phyloP scores from a whole-genome alignment of 345 rosid species.

The Heritiera fomes region DNA sequence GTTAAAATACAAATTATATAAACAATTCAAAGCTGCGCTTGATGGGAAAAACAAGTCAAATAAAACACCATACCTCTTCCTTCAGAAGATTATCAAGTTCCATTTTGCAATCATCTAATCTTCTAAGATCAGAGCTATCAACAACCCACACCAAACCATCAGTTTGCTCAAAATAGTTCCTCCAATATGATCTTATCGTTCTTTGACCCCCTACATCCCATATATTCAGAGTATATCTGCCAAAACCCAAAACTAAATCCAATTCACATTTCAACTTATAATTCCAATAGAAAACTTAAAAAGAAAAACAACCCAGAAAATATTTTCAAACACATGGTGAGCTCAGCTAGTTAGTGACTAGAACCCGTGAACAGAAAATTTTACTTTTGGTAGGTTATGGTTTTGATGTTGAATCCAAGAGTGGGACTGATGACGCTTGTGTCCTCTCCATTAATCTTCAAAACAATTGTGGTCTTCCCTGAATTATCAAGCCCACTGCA shows the following conservation, averaged over 20 bases:
- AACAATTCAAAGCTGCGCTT: background rate
- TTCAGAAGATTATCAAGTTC: constrained; percentile 90
- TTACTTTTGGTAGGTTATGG: constrained; percentile 72
- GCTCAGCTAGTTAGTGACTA: background rate
- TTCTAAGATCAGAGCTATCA: constrained; percentile 88
- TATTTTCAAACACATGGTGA: constrained; percentile 3
- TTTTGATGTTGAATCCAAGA: constrained; percentile 91
- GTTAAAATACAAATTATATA: background rate
- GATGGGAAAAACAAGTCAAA: background rate
- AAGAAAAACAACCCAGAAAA: background rate
- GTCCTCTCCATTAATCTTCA: constrained; percentile 93
- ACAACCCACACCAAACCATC: constrained; percentile 98
- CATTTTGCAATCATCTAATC: constrained; percentile 89
- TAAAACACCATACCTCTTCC: constrained; percentile 68
- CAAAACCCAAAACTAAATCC: constrained; percentile 12
- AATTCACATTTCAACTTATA: background rate
- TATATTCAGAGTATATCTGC: constrained; percentile 77
- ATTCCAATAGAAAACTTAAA: background rate
- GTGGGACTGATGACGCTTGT: constrained; percentile 90
- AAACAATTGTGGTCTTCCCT: constrained; percentile 89
- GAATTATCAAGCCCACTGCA: constrained; percentile 89
- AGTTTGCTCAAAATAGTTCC: constrained; percentile 96
- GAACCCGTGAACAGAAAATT: background rate
- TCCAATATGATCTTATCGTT: constrained; percentile 92
- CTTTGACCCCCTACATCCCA: constrained; percentile 98